Percentiles rank a stretch among this genome's conserved stretches.
These are phyloP conservation scores for Nothophaeocryptopus gaeumannii DNA, from an alignment of 2,329 filamentous ascomycete species.

Conservation along the genomic window DNA sequence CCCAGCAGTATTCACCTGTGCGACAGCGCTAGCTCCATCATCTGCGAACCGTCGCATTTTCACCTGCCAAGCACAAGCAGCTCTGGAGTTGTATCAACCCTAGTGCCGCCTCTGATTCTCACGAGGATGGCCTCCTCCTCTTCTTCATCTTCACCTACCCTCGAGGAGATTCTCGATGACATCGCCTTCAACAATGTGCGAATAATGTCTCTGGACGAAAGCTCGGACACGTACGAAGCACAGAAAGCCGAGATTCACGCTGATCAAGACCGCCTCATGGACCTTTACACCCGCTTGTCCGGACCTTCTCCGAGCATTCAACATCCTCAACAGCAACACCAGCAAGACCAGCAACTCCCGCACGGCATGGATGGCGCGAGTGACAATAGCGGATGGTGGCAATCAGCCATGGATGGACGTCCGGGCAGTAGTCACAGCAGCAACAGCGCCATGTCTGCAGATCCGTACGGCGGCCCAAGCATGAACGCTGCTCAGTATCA, in stretches of 20 bases:
- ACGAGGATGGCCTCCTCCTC: not conserved
- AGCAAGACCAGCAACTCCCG: not conserved
- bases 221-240: not conserved
- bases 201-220: slow-evolving; percentile 31
- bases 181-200: slow-evolving; percentile 33
- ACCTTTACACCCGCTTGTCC: not conserved
- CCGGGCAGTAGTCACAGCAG: slow-evolving; percentile 19
- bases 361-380: slow-evolving; percentile 16
- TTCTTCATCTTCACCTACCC: not conserved
- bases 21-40: too few species aligned
- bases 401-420: slow-evolving; percentile 19
- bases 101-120: not conserved
- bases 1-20: too few species aligned
- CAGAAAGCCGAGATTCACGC: too few species aligned
- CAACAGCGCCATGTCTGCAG: slow-evolving; percentile 1
- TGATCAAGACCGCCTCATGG: too few species aligned
- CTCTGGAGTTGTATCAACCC: too few species aligned
- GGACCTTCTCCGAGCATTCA: slow-evolving; percentile 3
- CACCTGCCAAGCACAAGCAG: too few species aligned
- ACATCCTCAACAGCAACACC: not conserved
- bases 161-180: slow-evolving; percentile 35
- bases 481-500: not conserved
- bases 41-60: too few species aligned
- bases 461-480: not conserved
- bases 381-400: slow-evolving; percentile 17